Percentiles rank a stretch among this genome's conserved stretches.
Evolutionary conservation across 2,329 filamentous ascomycete species (phyloP).

Genomic region (Didymellaceae sp.): DNA sequence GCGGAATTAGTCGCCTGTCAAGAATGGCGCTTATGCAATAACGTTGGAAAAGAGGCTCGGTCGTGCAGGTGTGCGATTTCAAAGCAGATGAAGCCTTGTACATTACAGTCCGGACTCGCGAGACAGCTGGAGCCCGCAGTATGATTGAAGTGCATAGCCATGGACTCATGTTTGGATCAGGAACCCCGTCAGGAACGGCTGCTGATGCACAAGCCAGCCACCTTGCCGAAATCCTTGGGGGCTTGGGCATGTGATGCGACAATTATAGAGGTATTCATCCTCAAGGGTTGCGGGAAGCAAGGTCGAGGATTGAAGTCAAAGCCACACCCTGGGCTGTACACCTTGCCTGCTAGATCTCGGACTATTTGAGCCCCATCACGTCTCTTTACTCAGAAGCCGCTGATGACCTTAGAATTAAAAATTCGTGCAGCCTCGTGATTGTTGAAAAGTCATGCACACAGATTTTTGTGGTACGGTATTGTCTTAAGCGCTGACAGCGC

Average conservation of each 20-base stretch:
- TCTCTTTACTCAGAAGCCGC: too few relatives aligned
- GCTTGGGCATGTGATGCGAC: conserved; percentile 11
- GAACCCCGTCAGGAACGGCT: conserved; percentile 20
- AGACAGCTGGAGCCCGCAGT: conserved; percentile 33
- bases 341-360: conserved; percentile 18
- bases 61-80: conserved; percentile 43
- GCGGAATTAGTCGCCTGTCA: conserved; percentile 27
- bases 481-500: conserved; percentile 15
- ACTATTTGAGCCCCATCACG: not conserved
- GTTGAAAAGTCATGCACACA: not conserved
- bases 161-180: conserved; percentile 29
- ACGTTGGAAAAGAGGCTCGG: conserved; percentile 45
- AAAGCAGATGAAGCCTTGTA: conserved; percentile 31
- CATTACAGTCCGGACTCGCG: conserved; percentile 23
- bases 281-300: conserved; percentile 48
- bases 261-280: conserved; percentile 23
- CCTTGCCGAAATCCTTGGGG: conserved; percentile 7
- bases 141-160: conserved; percentile 21
- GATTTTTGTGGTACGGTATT: conserved; percentile 15
- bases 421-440: not conserved
- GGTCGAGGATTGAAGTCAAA: conserved; percentile 43
- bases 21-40: conserved; percentile 48
- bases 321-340: conserved; percentile 30
- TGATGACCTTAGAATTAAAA: too few relatives aligned
- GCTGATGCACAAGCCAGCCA: conserved; percentile 21